Evolutionary conservation across 2,329 filamentous ascomycete genomes (phyloP).

Genomic region (Apiospora marii): DNA sequence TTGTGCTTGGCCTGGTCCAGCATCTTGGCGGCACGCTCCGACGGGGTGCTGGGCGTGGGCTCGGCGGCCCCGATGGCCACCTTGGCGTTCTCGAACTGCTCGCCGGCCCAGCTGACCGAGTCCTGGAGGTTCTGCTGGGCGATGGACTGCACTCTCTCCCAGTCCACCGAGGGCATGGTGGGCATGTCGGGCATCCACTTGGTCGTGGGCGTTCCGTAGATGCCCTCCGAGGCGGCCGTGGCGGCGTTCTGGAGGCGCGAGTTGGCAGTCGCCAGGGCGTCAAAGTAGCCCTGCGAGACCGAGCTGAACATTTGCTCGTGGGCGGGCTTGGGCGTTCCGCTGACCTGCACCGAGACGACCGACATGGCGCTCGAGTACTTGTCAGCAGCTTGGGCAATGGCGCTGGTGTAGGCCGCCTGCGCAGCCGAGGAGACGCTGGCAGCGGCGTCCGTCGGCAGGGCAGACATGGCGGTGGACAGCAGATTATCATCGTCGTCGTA

Average conservation of each 20-base stretch:
- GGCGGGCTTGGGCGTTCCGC: conserved; percentile 72
- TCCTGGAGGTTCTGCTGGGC: conserved; percentile 75
- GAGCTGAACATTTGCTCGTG: conserved; percentile 75
- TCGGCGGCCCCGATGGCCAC: conserved; percentile 69
- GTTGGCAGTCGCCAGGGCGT: conserved; percentile 68
- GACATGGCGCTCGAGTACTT: conserved; percentile 75
- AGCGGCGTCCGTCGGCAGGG: conserved; percentile 45
- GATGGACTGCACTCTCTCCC: conserved; percentile 65
- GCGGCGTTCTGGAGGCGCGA: conserved; percentile 63
- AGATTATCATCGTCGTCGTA: conserved; percentile 51
- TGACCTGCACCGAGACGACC: conserved; percentile 70
- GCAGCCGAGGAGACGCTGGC: conserved; percentile 52
- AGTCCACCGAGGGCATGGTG: conserved; percentile 51
- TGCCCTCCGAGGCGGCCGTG: conserved; percentile 57
- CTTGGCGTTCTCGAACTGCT: conserved; percentile 75
- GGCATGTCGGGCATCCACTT: conserved; percentile 45
- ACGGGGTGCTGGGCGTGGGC: conserved; percentile 61
- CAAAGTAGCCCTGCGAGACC: conserved; percentile 72
- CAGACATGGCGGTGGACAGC: conserved; percentile 45
- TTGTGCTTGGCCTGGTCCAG: conserved; percentile 68
- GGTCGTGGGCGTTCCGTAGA: conserved; percentile 57
- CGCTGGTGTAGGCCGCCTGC: conserved; percentile 68
- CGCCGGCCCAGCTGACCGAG: conserved; percentile 73
- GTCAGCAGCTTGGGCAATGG: conserved; percentile 70
- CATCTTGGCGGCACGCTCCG: conserved; percentile 61